Conservation (phyloP, 2,329 filamentous ascomycete genomes). For the Boeremia lycopersici region DNA sequence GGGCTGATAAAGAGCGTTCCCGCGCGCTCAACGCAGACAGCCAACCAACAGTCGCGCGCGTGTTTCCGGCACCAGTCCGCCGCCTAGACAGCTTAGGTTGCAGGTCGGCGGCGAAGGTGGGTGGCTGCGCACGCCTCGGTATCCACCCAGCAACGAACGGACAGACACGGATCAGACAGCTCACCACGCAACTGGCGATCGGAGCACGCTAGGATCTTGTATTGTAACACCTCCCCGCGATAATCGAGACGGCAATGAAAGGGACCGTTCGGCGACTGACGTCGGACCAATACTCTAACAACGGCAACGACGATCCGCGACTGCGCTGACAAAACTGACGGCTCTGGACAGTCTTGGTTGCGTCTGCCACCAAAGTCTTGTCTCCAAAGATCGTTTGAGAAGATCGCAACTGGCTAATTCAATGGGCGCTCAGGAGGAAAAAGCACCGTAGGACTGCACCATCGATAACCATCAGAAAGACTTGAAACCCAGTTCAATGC, state of each 20-base stretch:
- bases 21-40: neutral
- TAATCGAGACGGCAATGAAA: constrained; percentile 26
- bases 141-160: constrained; percentile 4
- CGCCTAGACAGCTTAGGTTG: constrained; percentile 12
- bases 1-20: constrained; percentile 11
- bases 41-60: constrained; percentile 12
- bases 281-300: constrained; percentile 3
- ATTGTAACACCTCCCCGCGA: constrained; percentile 29
- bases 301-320: constrained; percentile 3
- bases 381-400: neutral
- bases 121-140: constrained; percentile 15
- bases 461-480: neutral
- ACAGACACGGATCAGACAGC: constrained; percentile 14
- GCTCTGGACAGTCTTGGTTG: constrained; percentile 7
- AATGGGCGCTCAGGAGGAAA: neutral
- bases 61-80: constrained; percentile 12
- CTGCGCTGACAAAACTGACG: constrained; percentile 7
- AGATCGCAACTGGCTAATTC: neutral
- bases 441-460: neutral
- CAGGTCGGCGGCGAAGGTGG: constrained; percentile 14
- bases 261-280: constrained; percentile 14
- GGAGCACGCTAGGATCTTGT: constrained; percentile 30
- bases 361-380: neutral
- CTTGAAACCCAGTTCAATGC: neutral
- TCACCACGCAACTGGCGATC: constrained; percentile 18